phyloP scores from a whole-genome alignment of 2,329 filamentous ascomycete genomes.

The Fusarium anguioides region DNA sequence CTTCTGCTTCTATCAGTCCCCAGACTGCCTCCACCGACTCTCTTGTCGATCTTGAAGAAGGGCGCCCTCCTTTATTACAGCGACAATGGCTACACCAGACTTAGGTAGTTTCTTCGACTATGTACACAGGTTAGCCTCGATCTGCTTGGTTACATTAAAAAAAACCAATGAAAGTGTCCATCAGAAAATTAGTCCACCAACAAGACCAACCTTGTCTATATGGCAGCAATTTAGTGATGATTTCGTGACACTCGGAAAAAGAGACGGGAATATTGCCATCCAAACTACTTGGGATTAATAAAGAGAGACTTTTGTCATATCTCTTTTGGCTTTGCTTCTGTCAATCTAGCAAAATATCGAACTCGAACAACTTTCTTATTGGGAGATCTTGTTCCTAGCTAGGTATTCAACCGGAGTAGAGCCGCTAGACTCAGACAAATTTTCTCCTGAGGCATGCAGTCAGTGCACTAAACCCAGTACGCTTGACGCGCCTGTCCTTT shows the following conservation, averaged over 20 bases:
- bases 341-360: too few relatives aligned
- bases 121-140: too few relatives aligned
- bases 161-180: background rate
- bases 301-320: too few relatives aligned
- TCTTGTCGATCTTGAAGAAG: too few relatives aligned
- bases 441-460: constrained; percentile 37
- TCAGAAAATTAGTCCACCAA: background rate
- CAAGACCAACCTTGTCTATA: background rate
- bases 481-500: constrained; percentile 38
- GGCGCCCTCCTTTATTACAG: too few relatives aligned
- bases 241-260: background rate
- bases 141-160: background rate
- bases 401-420: constrained; percentile 32
- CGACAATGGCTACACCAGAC: too few relatives aligned
- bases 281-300: background rate
- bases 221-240: background rate
- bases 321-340: too few relatives aligned
- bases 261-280: background rate
- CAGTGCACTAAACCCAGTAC: constrained; percentile 29
- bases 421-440: constrained; percentile 22
- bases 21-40: too few relatives aligned
- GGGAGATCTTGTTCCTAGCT: too few relatives aligned
- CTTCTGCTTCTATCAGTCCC: too few relatives aligned
- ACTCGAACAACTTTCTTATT: too few relatives aligned
- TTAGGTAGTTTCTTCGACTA: too few relatives aligned